Percentiles rank a stretch among this genome's conserved stretches.
These are phyloP conservation scores for Microcos paniculata DNA, from an alignment of 345 rosid species.

Conservation along the genomic window DNA sequence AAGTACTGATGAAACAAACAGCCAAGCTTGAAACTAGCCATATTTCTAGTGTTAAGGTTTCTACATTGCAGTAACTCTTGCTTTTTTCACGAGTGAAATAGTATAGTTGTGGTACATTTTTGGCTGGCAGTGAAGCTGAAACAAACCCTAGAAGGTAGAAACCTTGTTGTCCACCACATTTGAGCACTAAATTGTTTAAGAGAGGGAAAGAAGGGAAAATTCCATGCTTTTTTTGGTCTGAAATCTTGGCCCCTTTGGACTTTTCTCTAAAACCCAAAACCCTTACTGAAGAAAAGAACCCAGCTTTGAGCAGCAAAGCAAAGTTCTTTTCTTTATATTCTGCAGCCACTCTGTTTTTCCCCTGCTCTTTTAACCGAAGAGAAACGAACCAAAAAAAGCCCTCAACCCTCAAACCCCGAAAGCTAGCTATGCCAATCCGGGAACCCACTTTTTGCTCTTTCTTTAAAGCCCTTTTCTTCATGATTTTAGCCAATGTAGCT, in stretches of 20 bases:
- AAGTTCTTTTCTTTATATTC: background rate
- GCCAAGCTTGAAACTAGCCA: background rate
- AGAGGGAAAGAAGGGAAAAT: background rate
- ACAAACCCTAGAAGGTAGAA: conserved; percentile 14
- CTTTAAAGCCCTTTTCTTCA: conserved; percentile 7
- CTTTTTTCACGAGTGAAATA: background rate
- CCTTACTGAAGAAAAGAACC: background rate
- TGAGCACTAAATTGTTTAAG: background rate
- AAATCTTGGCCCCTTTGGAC: background rate
- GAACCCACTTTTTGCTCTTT: conserved; percentile 14
- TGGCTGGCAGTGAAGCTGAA: background rate
- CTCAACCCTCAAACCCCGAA: conserved; percentile 9
- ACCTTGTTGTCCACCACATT: background rate
- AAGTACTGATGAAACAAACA: conserved; percentile 6
- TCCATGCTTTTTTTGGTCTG: background rate
- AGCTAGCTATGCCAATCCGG: conserved; percentile 37
- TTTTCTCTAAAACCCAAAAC: background rate
- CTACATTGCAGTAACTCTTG: background rate
- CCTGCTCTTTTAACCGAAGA: background rate
- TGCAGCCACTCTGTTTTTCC: background rate
- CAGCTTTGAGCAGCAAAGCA: background rate
- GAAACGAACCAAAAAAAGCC: background rate
- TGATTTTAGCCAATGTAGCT: conserved; percentile 39
- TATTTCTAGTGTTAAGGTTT: background rate
- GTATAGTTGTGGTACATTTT: background rate